A percentile compares a stretch with the other conserved stretches of the same genome.
Conservation (phyloP, 2,329 filamentous ascomycete species). For the Penicillium olsonii region DNA sequence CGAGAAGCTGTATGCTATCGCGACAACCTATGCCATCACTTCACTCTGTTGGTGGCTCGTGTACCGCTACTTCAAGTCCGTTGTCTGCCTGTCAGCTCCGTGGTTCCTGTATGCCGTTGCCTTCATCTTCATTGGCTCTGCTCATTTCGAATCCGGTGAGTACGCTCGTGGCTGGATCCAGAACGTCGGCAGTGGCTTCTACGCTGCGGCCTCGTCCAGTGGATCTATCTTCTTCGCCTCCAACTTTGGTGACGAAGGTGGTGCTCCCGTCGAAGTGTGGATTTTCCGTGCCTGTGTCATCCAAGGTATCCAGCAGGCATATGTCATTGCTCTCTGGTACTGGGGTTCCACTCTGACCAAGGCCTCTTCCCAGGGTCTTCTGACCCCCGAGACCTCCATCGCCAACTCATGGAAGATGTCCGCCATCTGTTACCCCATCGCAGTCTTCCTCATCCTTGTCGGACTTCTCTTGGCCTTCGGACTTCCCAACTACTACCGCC, state of each 20-base stretch:
- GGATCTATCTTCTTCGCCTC: slow-evolving; percentile 67
- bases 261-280: slow-evolving; percentile 64
- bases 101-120: slow-evolving; percentile 65
- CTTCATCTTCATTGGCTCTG: slow-evolving; percentile 63
- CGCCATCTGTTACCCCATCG: slow-evolving; percentile 61
- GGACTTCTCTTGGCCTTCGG: slow-evolving; percentile 59
- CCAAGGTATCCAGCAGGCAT: slow-evolving; percentile 67
- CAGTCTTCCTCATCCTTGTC: slow-evolving; percentile 57
- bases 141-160: slow-evolving; percentile 51
- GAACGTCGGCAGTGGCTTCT: slow-evolving; percentile 62
- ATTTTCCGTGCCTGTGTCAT: slow-evolving; percentile 67
- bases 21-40: slow-evolving; percentile 59
- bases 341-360: slow-evolving; percentile 61
- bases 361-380: slow-evolving; percentile 44
- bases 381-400: slow-evolving; percentile 35
- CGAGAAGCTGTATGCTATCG: slow-evolving; percentile 61
- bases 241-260: slow-evolving; percentile 67
- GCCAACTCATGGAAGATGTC: slow-evolving; percentile 49
- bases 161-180: slow-evolving; percentile 56
- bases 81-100: slow-evolving; percentile 59
- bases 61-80: slow-evolving; percentile 60
- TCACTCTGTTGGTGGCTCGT: slow-evolving; percentile 65
- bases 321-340: slow-evolving; percentile 66
- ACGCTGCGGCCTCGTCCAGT: slow-evolving; percentile 62
- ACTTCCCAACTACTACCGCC: slow-evolving; percentile 67